A percentile compares a stretch with the other conserved stretches of the same genome.
These are phyloP conservation scores for Plenodomus biglobosus DNA, from an alignment of 2,329 filamentous ascomycete genomes.

Conservation along the genomic window DNA sequence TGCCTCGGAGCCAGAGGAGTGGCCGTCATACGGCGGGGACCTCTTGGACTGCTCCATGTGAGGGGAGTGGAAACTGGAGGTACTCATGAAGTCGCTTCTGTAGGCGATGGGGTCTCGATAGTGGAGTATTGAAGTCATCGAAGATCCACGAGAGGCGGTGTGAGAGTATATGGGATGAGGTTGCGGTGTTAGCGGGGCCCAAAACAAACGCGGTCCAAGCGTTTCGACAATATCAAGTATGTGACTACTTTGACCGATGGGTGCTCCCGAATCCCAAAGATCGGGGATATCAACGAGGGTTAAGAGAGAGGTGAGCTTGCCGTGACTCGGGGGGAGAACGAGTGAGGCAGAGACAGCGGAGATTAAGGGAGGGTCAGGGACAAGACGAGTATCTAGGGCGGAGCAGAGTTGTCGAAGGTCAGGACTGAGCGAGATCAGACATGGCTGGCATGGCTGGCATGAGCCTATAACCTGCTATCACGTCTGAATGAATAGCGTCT, in stretches of 20 bases:
- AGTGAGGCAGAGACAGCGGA: slow-evolving; percentile 18
- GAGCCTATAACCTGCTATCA: slow-evolving; percentile 42
- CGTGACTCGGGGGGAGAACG: slow-evolving; percentile 16
- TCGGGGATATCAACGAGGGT: slow-evolving; percentile 25
- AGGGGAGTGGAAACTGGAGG: slow-evolving; percentile 36
- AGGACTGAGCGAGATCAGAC: slow-evolving; percentile 26
- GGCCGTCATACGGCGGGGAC: slow-evolving; percentile 42
- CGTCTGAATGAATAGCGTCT: slow-evolving; percentile 34
- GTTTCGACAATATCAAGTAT: slow-evolving; percentile 23
- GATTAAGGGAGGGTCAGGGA: slow-evolving; percentile 20
- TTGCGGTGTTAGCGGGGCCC: slow-evolving; percentile 39
- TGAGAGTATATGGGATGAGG: slow-evolving; percentile 32
- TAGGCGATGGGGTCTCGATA: slow-evolving; percentile 44
- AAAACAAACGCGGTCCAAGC: slow-evolving; percentile 30
- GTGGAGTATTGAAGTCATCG: slow-evolving; percentile 47
- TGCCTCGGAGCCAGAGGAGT: slow-evolving; percentile 44
- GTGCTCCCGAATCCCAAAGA: slow-evolving; percentile 24
- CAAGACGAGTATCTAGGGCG: slow-evolving; percentile 14
- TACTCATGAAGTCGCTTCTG: slow-evolving; percentile 44
- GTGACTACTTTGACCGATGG: slow-evolving; percentile 23
- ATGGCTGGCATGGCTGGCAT: slow-evolving; percentile 40
- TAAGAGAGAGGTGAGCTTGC: slow-evolving; percentile 27
- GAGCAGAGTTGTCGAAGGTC: slow-evolving; percentile 19
- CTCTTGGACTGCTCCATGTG: slow-evolving; percentile 43
- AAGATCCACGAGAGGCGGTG: slow-evolving; percentile 41